These are phyloP conservation scores for Cercospora citrullina DNA, from an alignment of 2,329 filamentous ascomycete genomes.

Conservation along the genomic window DNA sequence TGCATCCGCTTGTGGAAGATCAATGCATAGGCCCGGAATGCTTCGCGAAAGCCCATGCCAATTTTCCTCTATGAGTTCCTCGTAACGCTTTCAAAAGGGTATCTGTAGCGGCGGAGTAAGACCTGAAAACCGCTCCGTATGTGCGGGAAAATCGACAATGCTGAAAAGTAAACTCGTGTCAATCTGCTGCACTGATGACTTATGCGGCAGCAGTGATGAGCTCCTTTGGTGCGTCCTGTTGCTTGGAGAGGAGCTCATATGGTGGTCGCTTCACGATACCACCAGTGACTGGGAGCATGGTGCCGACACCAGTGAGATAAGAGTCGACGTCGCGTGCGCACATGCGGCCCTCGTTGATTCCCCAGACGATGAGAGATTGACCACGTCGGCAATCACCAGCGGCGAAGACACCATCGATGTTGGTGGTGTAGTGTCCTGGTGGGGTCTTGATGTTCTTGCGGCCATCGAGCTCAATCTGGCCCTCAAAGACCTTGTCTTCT, in stretches of 20 bases:
- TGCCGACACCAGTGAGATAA: constrained; percentile 74
- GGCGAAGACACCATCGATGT: constrained; percentile 83
- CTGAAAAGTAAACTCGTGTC: constrained; percentile 1
- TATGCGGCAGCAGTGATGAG: constrained; percentile 35
- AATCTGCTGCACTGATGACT: neutral
- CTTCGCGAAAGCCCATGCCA: neutral
- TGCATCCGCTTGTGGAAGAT: neutral
- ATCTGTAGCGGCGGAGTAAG: constrained; percentile 20
- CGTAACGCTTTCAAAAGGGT: constrained; percentile 34
- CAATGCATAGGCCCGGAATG: neutral
- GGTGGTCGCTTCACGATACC: constrained; percentile 87
- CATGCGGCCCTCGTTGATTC: constrained; percentile 95
- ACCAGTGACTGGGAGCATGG: constrained; percentile 82
- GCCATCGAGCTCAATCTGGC: constrained; percentile 85
- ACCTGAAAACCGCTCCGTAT: neutral
- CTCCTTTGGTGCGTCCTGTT: constrained; percentile 41
- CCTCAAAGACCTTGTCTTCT: constrained; percentile 81
- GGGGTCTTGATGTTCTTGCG: constrained; percentile 97
- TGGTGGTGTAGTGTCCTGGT: constrained; percentile 83
- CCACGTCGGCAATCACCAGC: constrained; percentile 94
- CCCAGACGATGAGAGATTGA: constrained; percentile 96
- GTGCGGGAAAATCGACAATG: constrained; percentile 14
- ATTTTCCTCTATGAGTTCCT: constrained; percentile 17
- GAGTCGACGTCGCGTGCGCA: constrained; percentile 88
- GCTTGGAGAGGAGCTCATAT: constrained; percentile 62